Base-by-base conservation (phyloP, 1,139 yeast genomes). In the Taphrina sp. region DNA sequence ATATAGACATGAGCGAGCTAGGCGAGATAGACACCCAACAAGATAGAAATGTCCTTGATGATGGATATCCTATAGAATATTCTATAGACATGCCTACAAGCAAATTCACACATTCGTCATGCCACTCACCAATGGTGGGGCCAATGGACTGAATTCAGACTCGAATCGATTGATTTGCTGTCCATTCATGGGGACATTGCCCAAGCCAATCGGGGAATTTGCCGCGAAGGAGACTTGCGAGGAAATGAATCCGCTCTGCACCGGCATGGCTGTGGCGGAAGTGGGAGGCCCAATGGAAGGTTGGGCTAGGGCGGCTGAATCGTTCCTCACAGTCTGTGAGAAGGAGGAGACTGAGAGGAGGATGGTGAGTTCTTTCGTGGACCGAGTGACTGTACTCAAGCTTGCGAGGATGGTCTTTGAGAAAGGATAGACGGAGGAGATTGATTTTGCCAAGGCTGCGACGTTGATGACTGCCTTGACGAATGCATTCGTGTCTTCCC, bases 401-500 rank as follows among this genome's bases (percentile, higher is more conserved):
- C 59, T 46, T 10, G 61, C 36, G n/a, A 59, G 44, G 31, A 57
- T 49, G 24, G 44, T 29, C 20, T 59, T 59, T 7, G 57, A 44
- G 34, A 59, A 58, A 3, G 61, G 46, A 26, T 51, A 58, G 38
- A 53, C 61, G 29, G 44, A 37, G 5, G 59, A 57, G n/a, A 59
- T 41, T 5, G 53, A 19, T 33, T 59, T 59, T 4, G 58, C 60
- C 34, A 52, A 38, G 20, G 56, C 59, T 3, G 61, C 61, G 17
- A 59, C 56, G 17, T 58, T 44, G 52, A 59, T 59, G 41, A 59
- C 56, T 12, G 61, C 83, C 65, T 88, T 89, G 63, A 90, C 74
- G 64, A 90, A 88, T 55, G 81, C 73, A 68, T 87, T 89, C 36
- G 89, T 84, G 64, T 86, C 94, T 63, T 90, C 97, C 82, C 95